Base-by-base conservation (phyloP, 2,329 filamentous ascomycete species). In the Penicillium paneum region DNA sequence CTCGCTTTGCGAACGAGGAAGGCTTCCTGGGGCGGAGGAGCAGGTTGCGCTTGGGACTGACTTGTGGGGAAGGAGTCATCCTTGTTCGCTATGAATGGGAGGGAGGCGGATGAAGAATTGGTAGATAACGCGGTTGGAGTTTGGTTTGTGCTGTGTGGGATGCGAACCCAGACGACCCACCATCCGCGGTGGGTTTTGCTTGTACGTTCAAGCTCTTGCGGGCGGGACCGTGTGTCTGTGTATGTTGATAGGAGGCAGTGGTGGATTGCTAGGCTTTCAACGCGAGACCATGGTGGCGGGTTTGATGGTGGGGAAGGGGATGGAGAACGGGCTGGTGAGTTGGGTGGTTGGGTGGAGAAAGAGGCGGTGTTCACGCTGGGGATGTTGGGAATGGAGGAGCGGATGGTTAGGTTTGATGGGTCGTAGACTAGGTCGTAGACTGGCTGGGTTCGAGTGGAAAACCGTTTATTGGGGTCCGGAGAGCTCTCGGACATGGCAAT, bases 121-220 rank as follows among this genome's bases (percentile, higher is more conserved):
- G 45, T 52, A 32, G 57, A 59, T 26, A 56, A 38, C 12, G 53
- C 43, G 29, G 38, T 52, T 55, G 55, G 47, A 50, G 34, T 45
- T 36, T 43, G 42, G 12, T 48, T 44, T 42, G 47, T 41, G 15
- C 11, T 49, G 15, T 54, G 47, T 5, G 74, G 74, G 29, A 85
- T 69, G 8, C 82, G 78, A 69, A 86, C 80, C 84, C 84, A 87
- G 21, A 86, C 80, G 2, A 87, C 77, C 84, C 84, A 87, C 84
- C 84, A 87, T 7, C 82, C 82, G n/a, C 84, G 78, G 40, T 72
- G 79, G 0, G 84, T 86, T 69, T 86, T 87, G 67, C 80, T 81
- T 1, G 81, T 86, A 31, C 82, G 76, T 63, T 87, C 84, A 7
- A 82, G 73, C 57, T 86, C 83, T 8, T 72, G 67, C 1, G 68